Conservation (phyloP, 495 filamentous ascomycete species). For the Sphaerosporella brunnea region DNA sequence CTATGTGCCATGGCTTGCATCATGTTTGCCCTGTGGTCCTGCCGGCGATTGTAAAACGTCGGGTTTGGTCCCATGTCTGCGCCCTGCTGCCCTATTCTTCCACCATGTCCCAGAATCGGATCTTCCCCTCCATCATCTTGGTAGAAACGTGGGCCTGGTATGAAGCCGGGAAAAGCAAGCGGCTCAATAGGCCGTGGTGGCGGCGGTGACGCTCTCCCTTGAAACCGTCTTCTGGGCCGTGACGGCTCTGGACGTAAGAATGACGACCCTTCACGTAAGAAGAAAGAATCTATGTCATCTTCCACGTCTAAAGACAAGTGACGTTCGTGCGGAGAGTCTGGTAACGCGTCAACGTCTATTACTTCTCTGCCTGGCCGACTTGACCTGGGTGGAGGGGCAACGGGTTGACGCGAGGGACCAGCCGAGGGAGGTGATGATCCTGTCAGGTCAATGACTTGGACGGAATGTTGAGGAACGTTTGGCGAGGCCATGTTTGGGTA, state of each 20-base stretch:
- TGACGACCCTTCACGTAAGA: neutral
- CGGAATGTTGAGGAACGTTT: too few relatives aligned
- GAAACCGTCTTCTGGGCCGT: neutral
- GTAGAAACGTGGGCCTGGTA: neutral
- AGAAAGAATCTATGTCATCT: neutral
- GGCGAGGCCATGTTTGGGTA: too few relatives aligned
- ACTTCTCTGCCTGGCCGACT: slow-evolving; percentile 8
- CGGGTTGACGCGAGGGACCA: neutral
- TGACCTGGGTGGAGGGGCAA: slow-evolving; percentile 4
- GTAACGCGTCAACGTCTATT: slow-evolving; percentile 24
- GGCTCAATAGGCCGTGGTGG: neutral
- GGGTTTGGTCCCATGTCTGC: neutral
- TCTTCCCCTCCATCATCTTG: slow-evolving; percentile 6
- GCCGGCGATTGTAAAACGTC: neutral
- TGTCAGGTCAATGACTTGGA: slow-evolving; percentile 31
- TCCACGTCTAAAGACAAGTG: too few relatives aligned
- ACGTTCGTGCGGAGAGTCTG: slow-evolving; percentile 23
- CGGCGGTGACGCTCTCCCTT: neutral
- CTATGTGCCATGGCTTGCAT: neutral
- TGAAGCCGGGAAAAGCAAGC: neutral
- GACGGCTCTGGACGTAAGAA: too few relatives aligned
- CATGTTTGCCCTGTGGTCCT: neutral
- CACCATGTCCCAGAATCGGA: slow-evolving; percentile 21
- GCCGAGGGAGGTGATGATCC: slow-evolving; percentile 26
- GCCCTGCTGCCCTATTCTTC: slow-evolving; percentile 13